Conservation (phyloP, 352 stramenopile genomes). For the Phytophthora rubi region DNA sequence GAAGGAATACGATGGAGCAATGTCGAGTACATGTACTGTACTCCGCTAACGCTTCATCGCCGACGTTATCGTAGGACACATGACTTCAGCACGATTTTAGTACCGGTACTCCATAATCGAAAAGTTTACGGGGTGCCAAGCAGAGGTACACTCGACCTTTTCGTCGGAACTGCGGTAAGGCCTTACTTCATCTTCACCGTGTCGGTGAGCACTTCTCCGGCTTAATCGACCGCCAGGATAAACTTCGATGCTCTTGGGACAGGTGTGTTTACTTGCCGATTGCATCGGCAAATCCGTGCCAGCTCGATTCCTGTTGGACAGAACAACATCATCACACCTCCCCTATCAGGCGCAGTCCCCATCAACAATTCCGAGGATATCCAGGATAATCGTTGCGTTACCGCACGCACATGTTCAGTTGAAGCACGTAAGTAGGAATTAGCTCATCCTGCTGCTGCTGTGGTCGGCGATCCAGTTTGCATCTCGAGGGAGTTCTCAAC, state of each 20-base stretch:
- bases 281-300: background rate
- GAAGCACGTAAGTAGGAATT: background rate
- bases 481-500: slow-evolving; percentile 12
- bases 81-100: background rate
- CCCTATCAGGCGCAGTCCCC: no score
- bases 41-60: background rate
- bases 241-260: background rate
- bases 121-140: background rate
- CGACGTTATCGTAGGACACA: slow-evolving; percentile 1
- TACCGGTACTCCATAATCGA: background rate
- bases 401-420: background rate
- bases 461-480: slow-evolving; percentile 7
- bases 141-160: no score
- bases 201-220: background rate
- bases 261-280: background rate
- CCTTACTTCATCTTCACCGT: background rate
- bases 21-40: background rate
- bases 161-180: no score
- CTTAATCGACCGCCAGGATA: background rate
- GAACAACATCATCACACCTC: no score
- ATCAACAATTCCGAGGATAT: no score
- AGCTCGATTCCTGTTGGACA: background rate
- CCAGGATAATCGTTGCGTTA: background rate
- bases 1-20: background rate
- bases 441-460: background rate